Base-by-base conservation (phyloP, 345 rosid species). In the Salix exigua region DNA sequence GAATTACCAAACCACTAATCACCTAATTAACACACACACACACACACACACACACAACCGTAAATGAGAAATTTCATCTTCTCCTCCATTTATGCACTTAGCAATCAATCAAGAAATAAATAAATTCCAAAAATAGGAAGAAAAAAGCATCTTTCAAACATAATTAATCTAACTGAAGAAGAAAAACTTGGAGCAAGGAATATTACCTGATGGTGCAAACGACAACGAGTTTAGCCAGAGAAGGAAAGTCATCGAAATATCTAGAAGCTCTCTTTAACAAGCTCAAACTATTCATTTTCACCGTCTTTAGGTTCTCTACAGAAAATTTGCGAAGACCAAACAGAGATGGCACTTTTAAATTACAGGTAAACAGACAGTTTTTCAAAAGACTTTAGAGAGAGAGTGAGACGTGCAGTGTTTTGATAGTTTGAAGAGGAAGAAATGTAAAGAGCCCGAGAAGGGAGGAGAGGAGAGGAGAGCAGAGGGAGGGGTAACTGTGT, bases 181-280 rank as follows among this genome's bases (percentile, higher is more conserved):
- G 53, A 6, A 26, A 35, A 46, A 33, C 7, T 4, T 2, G 17
- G 38, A 60, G 25, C 50, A 30, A 18, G 13, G 69, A 30, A 71
- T 4, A 62, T 71, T 79, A 93, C 99, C 98, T 87, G 88, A 96
- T 79, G 48, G 99, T 80, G 89, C 91, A 89, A 86, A 94, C 80
- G 74, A 92, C 83, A 77, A 92, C 5, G 40, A 94, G 84, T 78
- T 90, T 87, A 42, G 98, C 83, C 77, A 94, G 85, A 46, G 86
- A 86, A 76, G 97, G 93, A 79, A 88, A 72, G 46, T 90, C 98
- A 61, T 86, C 87, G 79, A 89, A 90, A 66, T 88, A 88, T 81
- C 85, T 87, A 18, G 95, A 87, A 83, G 88, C 74, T 81, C 92
- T 80, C 72, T 88, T 84, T 78, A 78, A 86, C 75, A 92, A n/a